Base-by-base conservation (phyloP, 495 filamentous ascomycete genomes). In the Xylaria flabelliformis region DNA sequence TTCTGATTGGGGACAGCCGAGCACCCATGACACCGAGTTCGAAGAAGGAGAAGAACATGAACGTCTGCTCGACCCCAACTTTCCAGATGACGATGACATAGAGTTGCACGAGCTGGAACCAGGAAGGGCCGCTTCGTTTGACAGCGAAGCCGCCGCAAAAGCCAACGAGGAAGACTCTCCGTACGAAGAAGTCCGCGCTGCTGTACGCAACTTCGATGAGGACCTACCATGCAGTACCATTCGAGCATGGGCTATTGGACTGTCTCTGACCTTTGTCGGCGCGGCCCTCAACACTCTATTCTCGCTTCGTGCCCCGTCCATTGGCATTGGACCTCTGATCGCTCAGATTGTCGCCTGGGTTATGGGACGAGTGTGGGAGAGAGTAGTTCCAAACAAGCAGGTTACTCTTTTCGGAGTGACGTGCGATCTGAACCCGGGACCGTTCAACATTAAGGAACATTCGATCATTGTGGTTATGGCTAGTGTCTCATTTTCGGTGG, bases 371-470 rank as follows among this genome's bases (percentile, higher is more conserved):
- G 87, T 81, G 26, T 84, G 82, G 85, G 82, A 82, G 44, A 77
- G 70, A 48, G 74, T 82, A 44, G 76, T 86, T 48, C 91, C 91
- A 13, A 72, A 84, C 9, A 83, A 83, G 34, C 77, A 85, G 39
- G 84, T 89, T 74, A 83, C 69, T 46, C 77, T 89, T 21, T 89
- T 91, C 70, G 90, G 91, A 12, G 48, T 84, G 42, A 76, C 82
- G 29, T 88, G 84, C 77, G 86, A 84, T 34, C 73, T 93, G 42
- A 93, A 93, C 72, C 91, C 90, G 7, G 90, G 92, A 13, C 90
- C 89, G 53, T 94, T 94, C 82, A 94, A 93, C 78, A 88, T 93
- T 79, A 94, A 94, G 76, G 91, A 93, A 76, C 92, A 94, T 83
- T 87, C 90, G 7, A 83, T 94, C 72, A 92, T 94, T 72, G 90